Percentiles rank a stretch among this genome's conserved stretches.
These are phyloP conservation scores for Umbelopsis sp. DNA, from an alignment of 192 early-diverging fungal species.

Conservation along the genomic window DNA sequence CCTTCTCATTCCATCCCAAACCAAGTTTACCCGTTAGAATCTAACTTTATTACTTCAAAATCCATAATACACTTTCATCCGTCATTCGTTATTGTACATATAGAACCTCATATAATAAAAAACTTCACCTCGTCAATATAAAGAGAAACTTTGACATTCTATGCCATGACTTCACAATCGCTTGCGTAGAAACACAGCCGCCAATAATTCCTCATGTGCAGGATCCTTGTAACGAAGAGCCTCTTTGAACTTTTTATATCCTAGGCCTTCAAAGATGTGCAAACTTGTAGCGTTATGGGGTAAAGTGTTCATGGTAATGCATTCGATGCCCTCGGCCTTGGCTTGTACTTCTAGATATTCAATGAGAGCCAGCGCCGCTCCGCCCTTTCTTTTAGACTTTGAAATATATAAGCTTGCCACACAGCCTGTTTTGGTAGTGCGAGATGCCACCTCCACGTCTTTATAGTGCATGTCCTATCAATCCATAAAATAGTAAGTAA, in stretches of 20 bases:
- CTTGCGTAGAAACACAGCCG: not conserved
- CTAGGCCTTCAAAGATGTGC: not conserved
- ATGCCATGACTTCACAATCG: not conserved
- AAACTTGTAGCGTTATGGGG: not conserved
- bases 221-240: not conserved
- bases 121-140: too few relatives aligned
- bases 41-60: not conserved
- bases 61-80: not conserved
- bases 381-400: not conserved
- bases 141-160: too few relatives aligned
- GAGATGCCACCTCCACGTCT: not conserved
- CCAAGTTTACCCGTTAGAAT: not conserved
- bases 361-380: not conserved
- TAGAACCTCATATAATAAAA: too few relatives aligned
- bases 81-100: constrained; percentile 7
- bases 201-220: not conserved
- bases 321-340: not conserved
- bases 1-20: not conserved
- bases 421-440: not conserved
- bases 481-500: not conserved
- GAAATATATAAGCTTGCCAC: not conserved
- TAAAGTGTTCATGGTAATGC: not conserved
- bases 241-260: not conserved
- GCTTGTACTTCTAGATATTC: not conserved
- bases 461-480: not conserved